Conservation (phyloP, 2,329 filamentous ascomycete species). For the Arthrocladium fulminans region DNA sequence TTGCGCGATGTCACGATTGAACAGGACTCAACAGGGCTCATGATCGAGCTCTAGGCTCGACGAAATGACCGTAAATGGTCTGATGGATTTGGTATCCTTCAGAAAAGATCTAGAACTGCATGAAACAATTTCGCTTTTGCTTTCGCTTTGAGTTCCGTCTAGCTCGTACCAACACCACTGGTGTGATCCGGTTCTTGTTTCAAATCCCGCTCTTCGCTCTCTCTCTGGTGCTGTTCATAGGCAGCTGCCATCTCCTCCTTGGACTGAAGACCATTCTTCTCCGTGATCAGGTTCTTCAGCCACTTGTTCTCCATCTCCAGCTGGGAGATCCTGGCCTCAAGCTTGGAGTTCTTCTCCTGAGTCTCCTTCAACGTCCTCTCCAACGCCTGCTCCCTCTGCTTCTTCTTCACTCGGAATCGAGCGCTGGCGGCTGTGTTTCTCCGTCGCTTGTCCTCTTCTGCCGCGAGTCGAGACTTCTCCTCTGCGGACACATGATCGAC, state of each 20-base stretch:
- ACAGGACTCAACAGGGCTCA: neutral
- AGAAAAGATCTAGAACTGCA: neutral
- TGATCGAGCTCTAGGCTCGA: neutral
- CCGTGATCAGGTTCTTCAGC: constrained; percentile 70
- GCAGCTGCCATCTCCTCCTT: constrained; percentile 34
- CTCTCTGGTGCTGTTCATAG: constrained; percentile 33
- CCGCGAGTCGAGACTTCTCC: constrained; percentile 61
- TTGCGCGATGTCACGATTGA: no score
- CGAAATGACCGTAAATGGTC: neutral
- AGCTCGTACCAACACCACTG: constrained; percentile 24
- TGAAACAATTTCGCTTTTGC: neutral
- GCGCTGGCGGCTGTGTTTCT: constrained; percentile 83
- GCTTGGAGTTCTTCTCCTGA: constrained; percentile 63
- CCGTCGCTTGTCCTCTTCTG: constrained; percentile 82
- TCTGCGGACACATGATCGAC: constrained; percentile 46
- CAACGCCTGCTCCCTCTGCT: constrained; percentile 82
- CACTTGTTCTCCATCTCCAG: constrained; percentile 78
- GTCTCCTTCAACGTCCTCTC: constrained; percentile 76
- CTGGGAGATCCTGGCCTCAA: constrained; percentile 65
- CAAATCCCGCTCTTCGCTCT: constrained; percentile 24
- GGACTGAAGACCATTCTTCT: constrained; percentile 57
- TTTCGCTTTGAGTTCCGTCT: constrained; percentile 7
- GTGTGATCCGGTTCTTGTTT: constrained; percentile 19
- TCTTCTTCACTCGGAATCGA: constrained; percentile 90
- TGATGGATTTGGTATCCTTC: neutral